phyloP scores from a whole-genome alignment of 495 filamentous ascomycete genomes.

The Podospora comata region DNA sequence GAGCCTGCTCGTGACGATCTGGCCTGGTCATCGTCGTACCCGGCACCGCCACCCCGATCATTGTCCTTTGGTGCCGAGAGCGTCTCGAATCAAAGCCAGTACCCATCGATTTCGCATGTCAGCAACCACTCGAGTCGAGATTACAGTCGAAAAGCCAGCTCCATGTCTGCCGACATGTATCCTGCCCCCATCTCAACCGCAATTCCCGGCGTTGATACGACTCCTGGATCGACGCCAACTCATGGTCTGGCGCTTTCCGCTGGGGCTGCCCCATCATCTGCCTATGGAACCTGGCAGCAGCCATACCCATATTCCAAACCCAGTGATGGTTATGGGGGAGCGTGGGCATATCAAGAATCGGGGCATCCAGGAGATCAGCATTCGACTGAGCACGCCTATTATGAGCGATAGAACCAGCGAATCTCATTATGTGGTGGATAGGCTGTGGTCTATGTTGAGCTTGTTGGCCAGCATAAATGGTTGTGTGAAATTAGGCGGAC shows the following conservation, averaged over 20 bases:
- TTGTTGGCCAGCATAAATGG: not conserved
- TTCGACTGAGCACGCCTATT: constrained; percentile 34
- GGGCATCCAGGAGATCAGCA: constrained; percentile 33
- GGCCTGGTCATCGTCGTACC: constrained; percentile 42
- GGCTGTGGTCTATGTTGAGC: constrained; percentile 3
- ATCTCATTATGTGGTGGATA: not conserved
- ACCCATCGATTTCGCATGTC: constrained; percentile 34
- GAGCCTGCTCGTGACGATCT: constrained; percentile 36
- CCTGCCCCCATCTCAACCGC: constrained; percentile 38
- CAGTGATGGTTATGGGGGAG: constrained; percentile 37
- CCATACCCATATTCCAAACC: constrained; percentile 43
- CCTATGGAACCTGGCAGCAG: constrained; percentile 45
- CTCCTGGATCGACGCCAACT: constrained; percentile 34
- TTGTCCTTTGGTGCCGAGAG: constrained; percentile 45
- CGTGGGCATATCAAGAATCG: constrained; percentile 38
- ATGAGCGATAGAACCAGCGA: constrained; percentile 23
- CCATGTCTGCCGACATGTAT: constrained; percentile 37
- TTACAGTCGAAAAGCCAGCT: constrained; percentile 38
- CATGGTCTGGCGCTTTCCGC: constrained; percentile 40
- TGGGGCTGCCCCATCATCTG: constrained; percentile 38
- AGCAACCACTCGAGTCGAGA: constrained; percentile 27
- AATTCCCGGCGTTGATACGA: constrained; percentile 38
- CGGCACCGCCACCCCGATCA: constrained; percentile 40
- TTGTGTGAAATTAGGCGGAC: not conserved
- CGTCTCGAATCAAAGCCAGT: constrained; percentile 32